Percentiles rank a stretch among this genome's conserved stretches.
These are phyloP conservation scores for Cerrena zonata DNA, from an alignment of 1,284 basidiomycete species.

Conservation along the genomic window DNA sequence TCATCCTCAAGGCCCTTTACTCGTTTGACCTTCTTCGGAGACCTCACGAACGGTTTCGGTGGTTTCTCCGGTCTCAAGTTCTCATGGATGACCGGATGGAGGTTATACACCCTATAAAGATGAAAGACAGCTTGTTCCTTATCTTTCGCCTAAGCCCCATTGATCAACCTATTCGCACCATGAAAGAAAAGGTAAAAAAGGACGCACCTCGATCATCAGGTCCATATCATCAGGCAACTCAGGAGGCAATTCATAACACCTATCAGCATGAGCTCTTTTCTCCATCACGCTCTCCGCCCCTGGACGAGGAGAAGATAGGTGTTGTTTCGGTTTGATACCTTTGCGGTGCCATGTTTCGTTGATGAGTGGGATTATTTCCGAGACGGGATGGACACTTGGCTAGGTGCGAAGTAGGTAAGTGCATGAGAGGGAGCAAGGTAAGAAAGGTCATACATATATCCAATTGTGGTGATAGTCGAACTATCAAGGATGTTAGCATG, in stretches of 20 bases:
- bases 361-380: constrained; percentile 63
- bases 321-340: constrained; percentile 82
- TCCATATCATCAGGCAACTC: constrained; percentile 53
- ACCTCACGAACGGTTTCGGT: constrained; percentile 35
- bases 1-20: constrained; percentile 2
- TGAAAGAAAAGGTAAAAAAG: constrained; percentile 27
- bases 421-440: neutral
- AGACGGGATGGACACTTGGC: constrained; percentile 51
- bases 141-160: constrained; percentile 64
- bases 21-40: constrained; percentile 19
- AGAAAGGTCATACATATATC: constrained; percentile 39
- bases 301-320: constrained; percentile 75
- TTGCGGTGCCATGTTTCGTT: constrained; percentile 71
- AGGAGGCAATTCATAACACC: constrained; percentile 62
- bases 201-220: constrained; percentile 80
- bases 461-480: constrained; percentile 76
- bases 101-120: constrained; percentile 71
- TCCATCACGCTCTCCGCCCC: constrained; percentile 79
- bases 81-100: constrained; percentile 60
- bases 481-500: constrained; percentile 10
- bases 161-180: constrained; percentile 16
- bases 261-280: constrained; percentile 77
- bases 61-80: constrained; percentile 34
- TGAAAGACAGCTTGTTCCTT: constrained; percentile 92
- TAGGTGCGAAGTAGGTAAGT: constrained; percentile 20